Evolutionary conservation across 148 eudicot species (phyloP).

Genomic region (Bassia scoparia): DNA sequence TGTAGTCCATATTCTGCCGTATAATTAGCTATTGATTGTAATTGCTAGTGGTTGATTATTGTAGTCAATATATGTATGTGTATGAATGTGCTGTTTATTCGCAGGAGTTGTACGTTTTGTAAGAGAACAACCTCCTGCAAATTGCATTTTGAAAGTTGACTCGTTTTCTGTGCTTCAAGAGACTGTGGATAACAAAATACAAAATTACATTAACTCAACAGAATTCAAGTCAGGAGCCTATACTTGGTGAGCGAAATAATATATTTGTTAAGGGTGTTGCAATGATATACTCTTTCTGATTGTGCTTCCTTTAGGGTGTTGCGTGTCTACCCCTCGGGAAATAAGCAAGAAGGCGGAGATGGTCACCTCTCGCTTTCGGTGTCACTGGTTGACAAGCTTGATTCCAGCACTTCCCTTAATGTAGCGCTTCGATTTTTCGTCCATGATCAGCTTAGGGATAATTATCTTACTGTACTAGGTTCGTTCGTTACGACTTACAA

Average conservation of each 20-base stretch:
- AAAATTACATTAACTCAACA: background rate
- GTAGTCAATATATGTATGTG: too few relatives aligned
- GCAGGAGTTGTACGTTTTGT: background rate
- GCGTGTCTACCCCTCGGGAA: slow-evolving; percentile 11
- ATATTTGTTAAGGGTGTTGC: background rate
- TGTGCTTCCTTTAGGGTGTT: slow-evolving; percentile 7
- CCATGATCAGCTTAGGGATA: slow-evolving; percentile 22
- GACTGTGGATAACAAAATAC: background rate
- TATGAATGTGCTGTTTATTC: background rate
- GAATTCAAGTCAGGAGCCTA: slow-evolving; percentile 16
- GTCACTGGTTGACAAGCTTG: slow-evolving; percentile 13
- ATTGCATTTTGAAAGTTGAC: slow-evolving; percentile 18
- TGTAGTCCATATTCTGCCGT: background rate
- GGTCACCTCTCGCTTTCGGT: slow-evolving; percentile 18
- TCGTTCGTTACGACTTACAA: too few relatives aligned
- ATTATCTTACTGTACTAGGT: slow-evolving; percentile 8
- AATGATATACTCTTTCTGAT: background rate
- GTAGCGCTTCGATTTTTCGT: slow-evolving; percentile 11
- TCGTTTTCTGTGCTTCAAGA: slow-evolving; percentile 4
- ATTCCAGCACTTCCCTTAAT: background rate
- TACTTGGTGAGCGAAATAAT: background rate
- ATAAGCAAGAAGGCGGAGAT: slow-evolving; percentile 11
- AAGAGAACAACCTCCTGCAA: slow-evolving; percentile 15
- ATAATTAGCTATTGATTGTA: too few relatives aligned
- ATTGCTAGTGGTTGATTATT: too few relatives aligned